phyloP scores from a whole-genome alignment of 768 basidiomycete genomes.

The Auricularia sp. region DNA sequence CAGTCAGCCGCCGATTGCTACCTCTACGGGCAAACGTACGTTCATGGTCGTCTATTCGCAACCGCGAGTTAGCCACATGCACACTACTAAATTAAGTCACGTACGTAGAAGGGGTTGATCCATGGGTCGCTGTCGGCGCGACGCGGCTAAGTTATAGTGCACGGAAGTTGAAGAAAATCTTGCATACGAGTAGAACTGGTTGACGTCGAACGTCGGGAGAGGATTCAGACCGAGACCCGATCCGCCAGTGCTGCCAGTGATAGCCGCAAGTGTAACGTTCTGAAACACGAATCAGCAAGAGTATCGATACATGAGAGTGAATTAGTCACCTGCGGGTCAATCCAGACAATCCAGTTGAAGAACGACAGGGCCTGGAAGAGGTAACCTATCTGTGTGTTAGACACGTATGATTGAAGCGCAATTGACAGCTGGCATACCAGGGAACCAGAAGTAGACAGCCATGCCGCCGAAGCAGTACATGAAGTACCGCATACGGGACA shows the following conservation, averaged over 20 bases:
- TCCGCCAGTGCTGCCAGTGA: conserved; percentile 14
- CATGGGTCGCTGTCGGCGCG: neutral
- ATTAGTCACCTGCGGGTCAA: conserved; percentile 14
- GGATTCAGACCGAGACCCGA: conserved; percentile 26
- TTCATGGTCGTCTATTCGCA: neutral
- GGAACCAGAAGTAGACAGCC: conserved; percentile 22
- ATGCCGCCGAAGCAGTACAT: conserved; percentile 9
- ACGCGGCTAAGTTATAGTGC: neutral
- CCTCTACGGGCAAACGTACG: neutral
- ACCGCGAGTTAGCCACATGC: neutral
- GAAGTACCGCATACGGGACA: conserved; percentile 11
- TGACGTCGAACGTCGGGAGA: conserved; percentile 29
- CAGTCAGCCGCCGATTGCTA: too few relatives aligned
- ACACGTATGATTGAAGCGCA: too few relatives aligned
- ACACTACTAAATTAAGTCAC: conserved; percentile 7
- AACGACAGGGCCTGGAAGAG: conserved; percentile 15
- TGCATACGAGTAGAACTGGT: conserved; percentile 11
- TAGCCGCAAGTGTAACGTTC: conserved; percentile 20
- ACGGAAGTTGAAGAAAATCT: neutral
- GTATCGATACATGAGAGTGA: conserved; percentile 22
- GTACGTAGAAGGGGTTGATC: conserved; percentile 1
- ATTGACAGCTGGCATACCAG: conserved; percentile 2
- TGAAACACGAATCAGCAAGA: conserved; percentile 29
- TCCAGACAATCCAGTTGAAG: conserved; percentile 14
- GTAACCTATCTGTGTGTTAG: conserved; percentile 2